Evolutionary conservation across 257 asterid genomes (phyloP), one percentile per base, ranked within the genome.

Genomic region (Catharanthus roseus): DNA sequence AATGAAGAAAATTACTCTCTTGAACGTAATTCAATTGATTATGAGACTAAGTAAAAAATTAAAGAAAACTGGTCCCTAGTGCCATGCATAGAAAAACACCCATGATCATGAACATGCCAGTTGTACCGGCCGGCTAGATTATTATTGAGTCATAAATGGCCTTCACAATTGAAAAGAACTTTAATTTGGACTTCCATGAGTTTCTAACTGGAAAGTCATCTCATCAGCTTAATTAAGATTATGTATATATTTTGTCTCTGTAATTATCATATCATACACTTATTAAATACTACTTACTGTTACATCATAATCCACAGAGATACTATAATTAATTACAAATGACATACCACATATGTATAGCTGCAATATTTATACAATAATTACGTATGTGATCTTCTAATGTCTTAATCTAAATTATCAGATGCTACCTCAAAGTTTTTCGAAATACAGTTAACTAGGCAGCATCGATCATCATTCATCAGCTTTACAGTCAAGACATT

Each of bases 381-480:
- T 71, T 70, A 21, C 31, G 54, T 19, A 21, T 60, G 66, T 19
- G 39, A 45, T 11, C 0, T 11, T 5, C 38, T 31, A 21, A 29
- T 45, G 69, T 61, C 62, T 34, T 62, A 62, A 62, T 62, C 75
- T 61, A 45, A n/a, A n/a, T n/a, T 5, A 45, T 28, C 33, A 41
- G 45, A 56, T 29, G 74, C 68, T 21, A 28, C 68, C 57, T 71
- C 38, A 71, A 38, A 12, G 24, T 3, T 24, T 38, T 16, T 18
- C 38, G 42, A 70, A 41, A 57, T 38, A 41, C 49, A 70, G 11
- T 70, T 57, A n/a, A n/a, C n/a, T n/a, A 42, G 67, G 67, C 74
- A 56, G 56, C 74, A 56, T 12, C n/a, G n/a, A n/a, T n/a, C n/a
- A n/a, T n/a, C n/a, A n/a, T n/a, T n/a, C 54, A 4, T 29, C n/a